Base-by-base conservation (phyloP, 257 asterid genomes). In the Ehretia macrophylla region DNA sequence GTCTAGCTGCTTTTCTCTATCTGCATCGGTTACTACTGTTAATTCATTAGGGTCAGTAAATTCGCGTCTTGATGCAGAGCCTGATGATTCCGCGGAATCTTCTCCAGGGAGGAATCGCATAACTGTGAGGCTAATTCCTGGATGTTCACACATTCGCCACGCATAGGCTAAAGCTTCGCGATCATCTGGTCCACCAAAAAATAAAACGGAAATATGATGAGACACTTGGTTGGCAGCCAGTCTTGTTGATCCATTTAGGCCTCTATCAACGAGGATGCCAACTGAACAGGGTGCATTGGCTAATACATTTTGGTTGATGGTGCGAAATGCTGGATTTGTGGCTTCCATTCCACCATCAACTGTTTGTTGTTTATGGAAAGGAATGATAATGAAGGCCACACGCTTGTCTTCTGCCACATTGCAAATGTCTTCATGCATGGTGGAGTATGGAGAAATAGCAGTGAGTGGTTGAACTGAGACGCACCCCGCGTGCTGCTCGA, bases 291-390 rank as follows among this genome's bases (percentile, higher is more conserved):
- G 96, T 0, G 95, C 88, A 23, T 81, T 83, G 1, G 83, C 92
- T 13, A 89, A 47, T 8, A 93, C 87, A 18, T 85, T 93, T 70
- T 89, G 96, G 60, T 93, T 93, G 51, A 93, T 81, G 0, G 79
- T 66, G 1, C 88, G 81, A 56, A 66, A 89, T 0, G 92, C 84
- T 0, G 96, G 88, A 62, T 93, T 86, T 0, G 87, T 76, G 0
- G 90, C 73, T 57, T 89, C 97, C 95, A 93, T 85, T 8, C 94
- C 97, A 0, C 99, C 99, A 32, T 89, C 99, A 4, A 93, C 99
- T 0, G 97, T 87, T 54, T 93, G 99, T 20, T 93, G 97, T 21
- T 89, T 93, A 68, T 93, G 97, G 50, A 89, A 93, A 1, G 97
- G 99, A 59, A 93, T 39, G 53, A 93, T 79, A 3, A 93, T 64